A percentile compares a stretch with the other conserved stretches of the same genome.
phyloP scores from a whole-genome alignment of 2,329 filamentous ascomycete species.

The Fonsecaea multimorphosa region DNA sequence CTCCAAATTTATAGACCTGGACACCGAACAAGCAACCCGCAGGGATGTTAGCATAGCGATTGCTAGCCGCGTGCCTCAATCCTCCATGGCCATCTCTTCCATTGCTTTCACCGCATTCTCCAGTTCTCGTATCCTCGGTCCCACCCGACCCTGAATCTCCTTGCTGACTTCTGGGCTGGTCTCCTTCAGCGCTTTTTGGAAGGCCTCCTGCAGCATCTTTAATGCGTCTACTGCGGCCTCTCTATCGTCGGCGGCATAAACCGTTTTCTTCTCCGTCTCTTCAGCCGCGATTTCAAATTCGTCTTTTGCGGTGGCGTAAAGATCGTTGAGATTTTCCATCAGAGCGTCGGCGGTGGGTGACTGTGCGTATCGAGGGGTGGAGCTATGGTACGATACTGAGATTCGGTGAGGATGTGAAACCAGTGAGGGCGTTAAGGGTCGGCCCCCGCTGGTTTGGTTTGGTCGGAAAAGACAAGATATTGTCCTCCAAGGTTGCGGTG shows the following conservation, averaged over 20 bases:
- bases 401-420: background rate
- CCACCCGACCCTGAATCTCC: slow-evolving; percentile 59
- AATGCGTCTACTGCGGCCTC: slow-evolving; percentile 61
- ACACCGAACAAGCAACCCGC: background rate
- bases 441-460: background rate
- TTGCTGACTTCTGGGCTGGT: slow-evolving; percentile 51
- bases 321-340: slow-evolving; percentile 40
- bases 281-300: slow-evolving; percentile 52
- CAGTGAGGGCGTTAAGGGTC: background rate
- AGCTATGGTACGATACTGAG: slow-evolving; percentile 32
- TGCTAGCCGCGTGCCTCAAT: slow-evolving; percentile 39
- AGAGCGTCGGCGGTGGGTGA: slow-evolving; percentile 39
- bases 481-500: slow-evolving; percentile 1
- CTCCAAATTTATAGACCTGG: background rate
- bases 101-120: slow-evolving; percentile 58
- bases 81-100: slow-evolving; percentile 59
- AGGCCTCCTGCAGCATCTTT: slow-evolving; percentile 56
- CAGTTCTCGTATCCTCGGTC: slow-evolving; percentile 59
- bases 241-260: slow-evolving; percentile 62
- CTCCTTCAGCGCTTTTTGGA: slow-evolving; percentile 51
- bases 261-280: slow-evolving; percentile 58
- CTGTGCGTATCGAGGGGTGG: slow-evolving; percentile 18
- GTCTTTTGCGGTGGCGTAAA: slow-evolving; percentile 41
- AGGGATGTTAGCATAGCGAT: background rate
- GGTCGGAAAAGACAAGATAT: background rate